These are phyloP conservation scores for Picea abies DNA, from an alignment of 83 land plant species.

Conservation along the genomic window DNA sequence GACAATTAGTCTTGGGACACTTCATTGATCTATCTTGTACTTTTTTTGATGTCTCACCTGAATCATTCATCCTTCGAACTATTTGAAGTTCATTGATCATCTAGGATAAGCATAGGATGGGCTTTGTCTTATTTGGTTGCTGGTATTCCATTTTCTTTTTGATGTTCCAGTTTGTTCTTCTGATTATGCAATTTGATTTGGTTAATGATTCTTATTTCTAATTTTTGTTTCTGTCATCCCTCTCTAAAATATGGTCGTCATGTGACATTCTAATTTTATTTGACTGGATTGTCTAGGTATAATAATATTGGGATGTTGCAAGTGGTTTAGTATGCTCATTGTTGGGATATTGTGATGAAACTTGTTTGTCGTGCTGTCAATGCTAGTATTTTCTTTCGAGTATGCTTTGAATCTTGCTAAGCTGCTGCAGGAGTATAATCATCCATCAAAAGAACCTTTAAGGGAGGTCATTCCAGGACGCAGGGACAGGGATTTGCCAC, in stretches of 20 bases:
- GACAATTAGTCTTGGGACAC: too few species aligned
- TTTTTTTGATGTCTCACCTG: too few species aligned
- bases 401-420: background rate
- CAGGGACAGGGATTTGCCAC: slow-evolving; percentile 10
- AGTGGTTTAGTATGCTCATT: background rate
- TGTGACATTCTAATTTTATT: background rate
- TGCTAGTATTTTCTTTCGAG: background rate
- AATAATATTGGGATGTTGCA: background rate
- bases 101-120: too few species aligned
- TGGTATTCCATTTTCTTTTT: too few species aligned
- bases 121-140: too few species aligned
- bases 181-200: too few species aligned
- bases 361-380: background rate
- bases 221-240: background rate
- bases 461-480: background rate
- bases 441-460: slow-evolving; percentile 6
- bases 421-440: background rate
- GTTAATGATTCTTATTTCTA: too few species aligned
- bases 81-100: too few species aligned
- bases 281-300: background rate
- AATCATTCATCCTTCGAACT: too few species aligned
- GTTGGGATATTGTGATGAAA: too few species aligned
- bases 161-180: too few species aligned
- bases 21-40: too few species aligned
- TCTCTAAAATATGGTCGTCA: background rate